phyloP scores from a whole-genome alignment of 345 rosid species.

The Euphorbia peplus region DNA sequence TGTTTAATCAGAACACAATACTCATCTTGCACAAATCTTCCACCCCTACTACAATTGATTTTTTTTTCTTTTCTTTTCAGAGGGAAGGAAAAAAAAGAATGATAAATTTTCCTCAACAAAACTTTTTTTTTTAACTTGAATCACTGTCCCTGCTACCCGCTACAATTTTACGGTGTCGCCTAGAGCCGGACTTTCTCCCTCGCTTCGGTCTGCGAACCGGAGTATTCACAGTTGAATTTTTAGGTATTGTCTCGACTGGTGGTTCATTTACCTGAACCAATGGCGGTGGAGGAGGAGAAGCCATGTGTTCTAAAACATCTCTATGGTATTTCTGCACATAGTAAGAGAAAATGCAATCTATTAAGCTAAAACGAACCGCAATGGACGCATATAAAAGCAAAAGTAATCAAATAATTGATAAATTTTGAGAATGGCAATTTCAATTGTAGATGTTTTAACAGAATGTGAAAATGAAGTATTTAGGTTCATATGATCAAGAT shows the following conservation, averaged over 20 bases:
- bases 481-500: too few species aligned
- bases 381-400: background rate
- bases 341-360: background rate
- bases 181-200: slow-evolving; percentile 54
- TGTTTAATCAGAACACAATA: slow-evolving; percentile 21
- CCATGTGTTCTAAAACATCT: slow-evolving; percentile 47
- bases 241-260: slow-evolving; percentile 35
- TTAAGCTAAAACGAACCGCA: background rate
- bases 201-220: slow-evolving; percentile 48
- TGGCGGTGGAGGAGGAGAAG: slow-evolving; percentile 42
- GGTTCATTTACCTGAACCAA: slow-evolving; percentile 31
- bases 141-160: slow-evolving; percentile 34
- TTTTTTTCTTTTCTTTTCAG: slow-evolving; percentile 3
- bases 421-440: too few species aligned
- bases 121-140: slow-evolving; percentile 24
- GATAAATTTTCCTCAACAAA: slow-evolving; percentile 21
- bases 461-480: too few species aligned
- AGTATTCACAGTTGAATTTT: slow-evolving; percentile 20
- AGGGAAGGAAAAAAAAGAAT: slow-evolving; percentile 27
- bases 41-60: slow-evolving; percentile 23
- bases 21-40: slow-evolving; percentile 29
- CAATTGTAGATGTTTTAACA: too few species aligned
- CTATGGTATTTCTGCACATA: slow-evolving; percentile 74
- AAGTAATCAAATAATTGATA: too few species aligned
- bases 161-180: slow-evolving; percentile 63